Conservation (phyloP, 148 eudicot species). For the Vaccinium corymbosum region DNA sequence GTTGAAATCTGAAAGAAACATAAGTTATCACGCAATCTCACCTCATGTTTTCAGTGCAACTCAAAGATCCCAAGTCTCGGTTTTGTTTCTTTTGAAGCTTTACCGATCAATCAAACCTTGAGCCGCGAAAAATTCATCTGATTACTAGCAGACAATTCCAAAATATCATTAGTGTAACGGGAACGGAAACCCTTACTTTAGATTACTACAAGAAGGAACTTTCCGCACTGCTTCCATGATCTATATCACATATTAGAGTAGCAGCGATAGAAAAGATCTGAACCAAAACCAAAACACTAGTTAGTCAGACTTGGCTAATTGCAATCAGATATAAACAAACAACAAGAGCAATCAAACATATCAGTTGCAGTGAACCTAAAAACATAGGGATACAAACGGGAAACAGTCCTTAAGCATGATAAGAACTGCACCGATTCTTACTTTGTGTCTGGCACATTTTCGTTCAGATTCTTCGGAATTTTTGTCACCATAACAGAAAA, state of each 20-base stretch:
- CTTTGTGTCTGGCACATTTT: background rate
- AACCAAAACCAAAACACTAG: background rate
- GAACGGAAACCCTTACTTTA: background rate
- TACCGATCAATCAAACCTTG: background rate
- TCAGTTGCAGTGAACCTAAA: background rate
- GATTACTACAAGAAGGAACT: background rate
- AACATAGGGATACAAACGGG: background rate
- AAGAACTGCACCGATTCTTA: background rate
- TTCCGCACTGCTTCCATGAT: background rate
- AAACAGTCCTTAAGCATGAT: background rate
- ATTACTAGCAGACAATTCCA: background rate
- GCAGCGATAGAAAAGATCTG: background rate
- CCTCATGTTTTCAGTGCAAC: background rate
- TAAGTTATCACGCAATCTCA: background rate
- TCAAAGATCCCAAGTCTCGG: background rate
- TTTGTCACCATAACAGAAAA: background rate
- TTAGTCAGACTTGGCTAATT: background rate
- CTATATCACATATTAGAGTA: background rate
- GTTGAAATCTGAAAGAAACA: background rate
- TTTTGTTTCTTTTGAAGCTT: background rate
- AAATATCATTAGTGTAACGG: background rate
- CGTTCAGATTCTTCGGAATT: background rate
- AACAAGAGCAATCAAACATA: background rate
- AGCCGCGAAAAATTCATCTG: background rate
- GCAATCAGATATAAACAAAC: background rate